These are phyloP conservation scores for Aspergillus sp. DNA, from an alignment of 2,329 filamentous ascomycete genomes.

Conservation along the genomic window DNA sequence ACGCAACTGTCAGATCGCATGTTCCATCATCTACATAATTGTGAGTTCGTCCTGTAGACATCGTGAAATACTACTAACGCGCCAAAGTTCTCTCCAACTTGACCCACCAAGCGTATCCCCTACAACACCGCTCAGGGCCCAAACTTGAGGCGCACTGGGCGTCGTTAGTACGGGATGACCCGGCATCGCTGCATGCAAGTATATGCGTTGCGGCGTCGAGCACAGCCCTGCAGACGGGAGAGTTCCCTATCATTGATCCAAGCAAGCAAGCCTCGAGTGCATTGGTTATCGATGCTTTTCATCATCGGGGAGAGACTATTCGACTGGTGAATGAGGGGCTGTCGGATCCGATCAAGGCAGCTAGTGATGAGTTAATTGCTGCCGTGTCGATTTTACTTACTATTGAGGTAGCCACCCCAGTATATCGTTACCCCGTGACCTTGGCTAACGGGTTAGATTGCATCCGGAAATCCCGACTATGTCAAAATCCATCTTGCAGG, in stretches of 20 bases:
- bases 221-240: slow-evolving; percentile 26
- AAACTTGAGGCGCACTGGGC: slow-evolving; percentile 32
- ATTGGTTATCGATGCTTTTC: slow-evolving; percentile 31
- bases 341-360: slow-evolving; percentile 31
- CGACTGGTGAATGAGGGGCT: slow-evolving; percentile 32
- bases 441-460: slow-evolving; percentile 24
- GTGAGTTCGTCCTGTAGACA: slow-evolving; percentile 16
- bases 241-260: slow-evolving; percentile 28
- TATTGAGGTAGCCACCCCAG: slow-evolving; percentile 26
- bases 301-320: slow-evolving; percentile 35
- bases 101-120: slow-evolving; percentile 29
- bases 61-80: slow-evolving; percentile 3
- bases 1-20: slow-evolving; percentile 31
- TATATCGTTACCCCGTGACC: not conserved
- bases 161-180: slow-evolving; percentile 28
- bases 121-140: slow-evolving; percentile 27
- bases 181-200: slow-evolving; percentile 29
- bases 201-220: slow-evolving; percentile 35
- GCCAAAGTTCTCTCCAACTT: slow-evolving; percentile 29
- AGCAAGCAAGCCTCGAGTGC: slow-evolving; percentile 22
- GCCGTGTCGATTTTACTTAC: slow-evolving; percentile 34
- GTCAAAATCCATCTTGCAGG: slow-evolving; percentile 35
- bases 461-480: slow-evolving; percentile 33
- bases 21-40: slow-evolving; percentile 31
- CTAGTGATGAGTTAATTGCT: slow-evolving; percentile 34